phyloP scores from a whole-genome alignment of 495 filamentous ascomycete genomes.

The Hypoxylon trugodes region DNA sequence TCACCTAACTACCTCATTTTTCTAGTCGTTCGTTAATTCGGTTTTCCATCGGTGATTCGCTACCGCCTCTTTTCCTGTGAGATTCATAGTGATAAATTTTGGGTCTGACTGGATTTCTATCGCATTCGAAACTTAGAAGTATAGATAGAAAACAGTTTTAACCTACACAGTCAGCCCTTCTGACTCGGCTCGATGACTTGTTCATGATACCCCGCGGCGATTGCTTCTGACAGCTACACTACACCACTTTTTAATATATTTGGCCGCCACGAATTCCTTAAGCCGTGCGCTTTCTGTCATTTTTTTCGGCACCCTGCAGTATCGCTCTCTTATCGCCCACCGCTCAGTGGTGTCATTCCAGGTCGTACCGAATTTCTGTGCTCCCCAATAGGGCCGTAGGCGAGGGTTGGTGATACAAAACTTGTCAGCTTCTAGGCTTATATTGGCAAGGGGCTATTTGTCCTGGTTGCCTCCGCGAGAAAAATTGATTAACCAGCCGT shows the following conservation, averaged over 20 bases:
- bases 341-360: conserved; percentile 18
- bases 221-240: conserved; percentile 11
- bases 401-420: conserved; percentile 23
- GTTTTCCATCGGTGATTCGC: conserved; percentile 4
- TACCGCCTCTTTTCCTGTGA: conserved; percentile 13
- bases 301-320: conserved; percentile 39
- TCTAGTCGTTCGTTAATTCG: conserved; percentile 17
- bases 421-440: conserved; percentile 21
- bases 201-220: conserved; percentile 17
- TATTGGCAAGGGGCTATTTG: conserved; percentile 18
- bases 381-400: conserved; percentile 4
- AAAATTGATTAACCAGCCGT: conserved; percentile 22
- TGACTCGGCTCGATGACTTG: conserved; percentile 33
- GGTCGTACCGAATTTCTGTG: conserved; percentile 18
- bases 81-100: conserved; percentile 35
- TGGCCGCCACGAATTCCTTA: conserved; percentile 24
- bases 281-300: conserved; percentile 26
- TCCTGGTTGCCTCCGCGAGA: neutral
- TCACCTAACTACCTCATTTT: neutral
- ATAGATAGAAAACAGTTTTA: neutral
- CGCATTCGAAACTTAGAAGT: neutral
- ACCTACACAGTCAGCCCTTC: conserved; percentile 4
- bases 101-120: conserved; percentile 1
- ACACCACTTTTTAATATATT: neutral
- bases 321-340: conserved; percentile 28